Percentiles rank a stretch among this genome's conserved stretches.
Evolutionary conservation across 352 stramenopile species (phyloP).

Genomic region (Pythium dissotocum): DNA sequence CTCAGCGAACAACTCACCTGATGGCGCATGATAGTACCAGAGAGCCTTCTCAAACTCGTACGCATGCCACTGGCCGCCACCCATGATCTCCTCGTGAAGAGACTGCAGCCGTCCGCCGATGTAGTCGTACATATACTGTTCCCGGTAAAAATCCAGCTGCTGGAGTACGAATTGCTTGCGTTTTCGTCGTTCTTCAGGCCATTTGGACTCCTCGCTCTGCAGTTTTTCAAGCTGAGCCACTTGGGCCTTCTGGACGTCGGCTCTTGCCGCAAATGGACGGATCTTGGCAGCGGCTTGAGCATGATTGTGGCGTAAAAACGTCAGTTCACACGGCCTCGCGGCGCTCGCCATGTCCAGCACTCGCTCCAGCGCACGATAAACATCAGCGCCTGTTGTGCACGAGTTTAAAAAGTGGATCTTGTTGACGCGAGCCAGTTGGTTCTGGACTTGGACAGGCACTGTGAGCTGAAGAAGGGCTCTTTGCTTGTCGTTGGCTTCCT

Average conservation of each 20-base stretch:
- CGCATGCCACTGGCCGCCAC: conserved; percentile 51
- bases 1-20: conserved; percentile 39
- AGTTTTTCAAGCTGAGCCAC: conserved; percentile 42
- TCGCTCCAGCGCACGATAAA: conserved; percentile 34
- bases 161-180: conserved; percentile 66
- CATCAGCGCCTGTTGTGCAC: conserved; percentile 30
- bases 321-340: conserved; percentile 48
- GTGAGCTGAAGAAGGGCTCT: conserved; percentile 41
- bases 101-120: conserved; percentile 41
- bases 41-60: conserved; percentile 63
- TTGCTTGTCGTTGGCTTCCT: conserved; percentile 13
- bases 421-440: conserved; percentile 53
- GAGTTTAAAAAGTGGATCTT: conserved; percentile 37
- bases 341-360: conserved; percentile 36
- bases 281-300: conserved; percentile 50
- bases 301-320: conserved; percentile 59
- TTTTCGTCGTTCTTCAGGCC: conserved; percentile 32
- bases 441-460: conserved; percentile 40
- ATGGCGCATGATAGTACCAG: conserved; percentile 59
- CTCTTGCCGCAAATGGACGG: conserved; percentile 52
- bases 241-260: conserved; percentile 57
- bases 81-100: conserved; percentile 54
- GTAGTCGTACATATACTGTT: conserved; percentile 52
- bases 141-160: conserved; percentile 59
- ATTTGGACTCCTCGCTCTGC: conserved; percentile 36